Percentiles rank a stretch among this genome's conserved stretches.
phyloP scores from a whole-genome alignment of 2,329 filamentous ascomycete genomes.

The Biscogniauxia marginata region DNA sequence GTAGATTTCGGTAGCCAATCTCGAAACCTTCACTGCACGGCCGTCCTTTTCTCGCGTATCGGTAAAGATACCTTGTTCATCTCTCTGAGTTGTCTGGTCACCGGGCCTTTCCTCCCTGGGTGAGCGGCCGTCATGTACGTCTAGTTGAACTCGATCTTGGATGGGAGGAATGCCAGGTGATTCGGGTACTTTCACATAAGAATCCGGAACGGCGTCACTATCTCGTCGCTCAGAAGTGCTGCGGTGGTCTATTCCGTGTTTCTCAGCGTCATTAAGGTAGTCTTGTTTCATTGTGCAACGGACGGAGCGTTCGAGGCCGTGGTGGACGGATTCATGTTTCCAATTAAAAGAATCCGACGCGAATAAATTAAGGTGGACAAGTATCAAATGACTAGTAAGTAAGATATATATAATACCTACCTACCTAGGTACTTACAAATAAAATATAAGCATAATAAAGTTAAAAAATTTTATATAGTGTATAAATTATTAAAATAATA shows the following conservation, averaged over 20 bases:
- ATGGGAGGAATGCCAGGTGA: slow-evolving; percentile 42
- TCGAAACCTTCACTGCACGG: slow-evolving; percentile 40
- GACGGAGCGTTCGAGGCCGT: too few relatives aligned
- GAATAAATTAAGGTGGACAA: too few relatives aligned
- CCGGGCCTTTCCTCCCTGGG: slow-evolving; percentile 38
- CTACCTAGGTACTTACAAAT: background rate
- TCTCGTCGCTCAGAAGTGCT: slow-evolving; percentile 17
- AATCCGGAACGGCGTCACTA: slow-evolving; percentile 37
- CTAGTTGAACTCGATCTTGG: slow-evolving; percentile 40
- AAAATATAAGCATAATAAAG: too few relatives aligned
- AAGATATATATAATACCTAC: background rate
- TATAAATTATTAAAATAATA: too few relatives aligned
- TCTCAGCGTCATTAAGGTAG: too few relatives aligned
- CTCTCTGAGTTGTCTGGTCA: slow-evolving; percentile 16
- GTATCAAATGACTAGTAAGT: too few relatives aligned
- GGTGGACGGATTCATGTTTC: too few relatives aligned
- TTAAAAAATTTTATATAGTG: too few relatives aligned
- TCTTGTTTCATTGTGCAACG: too few relatives aligned
- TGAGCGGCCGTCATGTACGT: slow-evolving; percentile 37
- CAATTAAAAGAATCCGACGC: too few relatives aligned
- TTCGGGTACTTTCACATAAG: slow-evolving; percentile 45
- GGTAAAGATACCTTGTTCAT: too few relatives aligned
- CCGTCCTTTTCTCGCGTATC: slow-evolving; percentile 13
- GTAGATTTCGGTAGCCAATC: slow-evolving; percentile 59
- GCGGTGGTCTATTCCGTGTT: slow-evolving; percentile 3